Conservation (phyloP, 2,329 filamentous ascomycete species). For the Aspergillus fumigatiaffinis region DNA sequence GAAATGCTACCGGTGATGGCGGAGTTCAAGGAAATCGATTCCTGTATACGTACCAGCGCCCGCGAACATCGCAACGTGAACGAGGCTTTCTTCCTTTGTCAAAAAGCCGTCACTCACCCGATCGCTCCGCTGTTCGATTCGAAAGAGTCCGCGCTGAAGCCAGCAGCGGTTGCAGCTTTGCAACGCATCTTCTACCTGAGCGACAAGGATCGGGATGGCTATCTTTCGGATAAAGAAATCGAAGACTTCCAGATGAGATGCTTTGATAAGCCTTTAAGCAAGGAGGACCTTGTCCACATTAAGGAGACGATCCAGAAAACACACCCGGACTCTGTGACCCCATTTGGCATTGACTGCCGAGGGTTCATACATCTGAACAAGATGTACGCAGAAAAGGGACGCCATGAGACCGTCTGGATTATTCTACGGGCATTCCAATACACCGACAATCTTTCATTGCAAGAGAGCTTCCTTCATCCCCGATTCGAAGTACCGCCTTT, state of each 20-base stretch:
- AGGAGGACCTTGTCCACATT: conserved; percentile 83
- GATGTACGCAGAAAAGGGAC: conserved; percentile 93
- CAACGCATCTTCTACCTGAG: conserved; percentile 92
- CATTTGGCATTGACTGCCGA: conserved; percentile 71
- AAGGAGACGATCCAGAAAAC: conserved; percentile 77
- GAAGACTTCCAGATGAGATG: conserved; percentile 86
- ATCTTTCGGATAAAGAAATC: conserved; percentile 85
- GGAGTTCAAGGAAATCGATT: conserved; percentile 98
- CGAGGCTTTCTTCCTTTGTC: conserved; percentile 94
- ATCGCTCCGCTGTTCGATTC: conserved; percentile 96
- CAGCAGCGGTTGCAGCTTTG: conserved; percentile 78
- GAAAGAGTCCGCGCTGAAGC: conserved; percentile 85
- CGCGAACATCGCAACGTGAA: conserved; percentile 91
- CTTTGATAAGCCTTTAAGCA: conserved; percentile 80
- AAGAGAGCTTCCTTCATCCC: conserved; percentile 85
- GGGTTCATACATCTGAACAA: conserved; percentile 92
- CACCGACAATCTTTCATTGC: conserved; percentile 87
- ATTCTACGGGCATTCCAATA: conserved; percentile 94
- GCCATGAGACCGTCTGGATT: conserved; percentile 98
- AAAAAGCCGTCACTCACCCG: conserved; percentile 95
- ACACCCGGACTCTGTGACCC: conserved; percentile 58
- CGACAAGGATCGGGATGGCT: conserved; percentile 93
- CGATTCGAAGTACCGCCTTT: conserved; percentile 92
- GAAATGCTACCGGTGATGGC: conserved; percentile 98
- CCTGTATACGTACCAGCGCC: conserved; percentile 91